Percentiles rank a stretch among this genome's conserved stretches.
Conservation (phyloP, 495 filamentous ascomycete genomes). For the Ascodesmis nigricans region DNA sequence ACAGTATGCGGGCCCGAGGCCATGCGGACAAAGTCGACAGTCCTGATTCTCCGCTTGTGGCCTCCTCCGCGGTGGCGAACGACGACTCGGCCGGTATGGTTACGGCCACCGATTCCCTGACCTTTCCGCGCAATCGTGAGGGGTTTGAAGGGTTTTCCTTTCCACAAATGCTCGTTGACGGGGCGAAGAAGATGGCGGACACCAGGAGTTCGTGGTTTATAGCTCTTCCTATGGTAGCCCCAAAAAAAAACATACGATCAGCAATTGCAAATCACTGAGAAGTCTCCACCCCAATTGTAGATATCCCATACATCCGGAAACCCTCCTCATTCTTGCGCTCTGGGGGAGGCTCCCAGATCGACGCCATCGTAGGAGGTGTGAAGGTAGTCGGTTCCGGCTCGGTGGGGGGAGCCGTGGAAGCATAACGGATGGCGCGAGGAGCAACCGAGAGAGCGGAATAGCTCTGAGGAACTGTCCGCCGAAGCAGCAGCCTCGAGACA, state of each 20-base stretch:
- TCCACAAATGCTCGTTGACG: constrained; percentile 91
- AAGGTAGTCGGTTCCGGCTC: not conserved
- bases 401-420: not conserved
- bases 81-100: constrained; percentile 62
- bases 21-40: constrained; percentile 61
- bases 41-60: constrained; percentile 72
- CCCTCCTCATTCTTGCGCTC: constrained; percentile 2
- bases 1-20: constrained; percentile 60
- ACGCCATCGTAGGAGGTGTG: not conserved
- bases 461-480: constrained; percentile 2
- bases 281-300: no score
- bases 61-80: constrained; percentile 83
- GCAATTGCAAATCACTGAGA: not conserved
- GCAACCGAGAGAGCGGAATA: not conserved
- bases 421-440: not conserved
- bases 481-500: constrained; percentile 11
- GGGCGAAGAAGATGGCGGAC: constrained; percentile 73
- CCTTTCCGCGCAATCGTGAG: constrained; percentile 83
- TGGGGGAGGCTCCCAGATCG: not conserved
- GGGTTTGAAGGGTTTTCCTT: constrained; percentile 59
- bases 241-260: constrained; percentile 2
- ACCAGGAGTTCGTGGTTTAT: constrained; percentile 89
- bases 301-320: constrained; percentile 6
- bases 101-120: constrained; percentile 76
- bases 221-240: constrained; percentile 43